These are phyloP conservation scores for Naganishia randhawae DNA, from an alignment of 768 basidiomycete genomes.

Conservation along the genomic window DNA sequence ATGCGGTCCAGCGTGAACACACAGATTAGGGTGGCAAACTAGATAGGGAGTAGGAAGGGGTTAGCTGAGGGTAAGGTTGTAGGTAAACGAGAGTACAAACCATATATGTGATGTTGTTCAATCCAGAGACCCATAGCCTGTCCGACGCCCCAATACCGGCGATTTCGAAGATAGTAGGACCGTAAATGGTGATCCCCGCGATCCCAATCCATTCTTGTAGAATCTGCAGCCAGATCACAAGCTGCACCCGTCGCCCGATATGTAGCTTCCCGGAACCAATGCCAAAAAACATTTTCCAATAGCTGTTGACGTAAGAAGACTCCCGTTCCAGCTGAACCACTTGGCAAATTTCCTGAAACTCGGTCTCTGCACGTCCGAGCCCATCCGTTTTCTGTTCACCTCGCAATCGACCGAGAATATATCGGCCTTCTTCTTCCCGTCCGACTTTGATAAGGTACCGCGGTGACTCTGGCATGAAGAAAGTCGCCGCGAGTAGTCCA, in stretches of 20 bases:
- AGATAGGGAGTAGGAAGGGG: background rate
- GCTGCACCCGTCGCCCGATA: constrained; percentile 16
- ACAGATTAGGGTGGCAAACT: constrained; percentile 22
- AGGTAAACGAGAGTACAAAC: background rate
- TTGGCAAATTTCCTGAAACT: constrained; percentile 33
- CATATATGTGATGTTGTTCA: constrained; percentile 18
- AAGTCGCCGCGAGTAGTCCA: constrained; percentile 27
- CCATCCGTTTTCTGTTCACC: constrained; percentile 22
- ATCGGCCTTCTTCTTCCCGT: constrained; percentile 27
- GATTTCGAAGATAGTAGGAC: constrained; percentile 1
- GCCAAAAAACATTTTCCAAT: constrained; percentile 6
- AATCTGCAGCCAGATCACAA: constrained; percentile 25
- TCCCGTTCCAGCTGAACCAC: constrained; percentile 35
- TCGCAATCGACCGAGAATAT: constrained; percentile 28
- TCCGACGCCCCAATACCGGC: background rate
- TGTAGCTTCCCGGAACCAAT: constrained; percentile 8
- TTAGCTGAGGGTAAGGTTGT: background rate
- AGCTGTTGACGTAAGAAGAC: background rate
- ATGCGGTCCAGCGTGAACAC: constrained; percentile 22
- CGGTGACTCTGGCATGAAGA: constrained; percentile 40
- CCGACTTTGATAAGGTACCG: constrained; percentile 41
- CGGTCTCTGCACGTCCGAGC: constrained; percentile 18
- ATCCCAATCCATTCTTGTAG: constrained; percentile 21
- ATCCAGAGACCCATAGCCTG: background rate
- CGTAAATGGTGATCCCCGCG: constrained; percentile 19